Evolutionary conservation across 345 rosid genomes (phyloP).

Genomic region (Populus deltoides): DNA sequence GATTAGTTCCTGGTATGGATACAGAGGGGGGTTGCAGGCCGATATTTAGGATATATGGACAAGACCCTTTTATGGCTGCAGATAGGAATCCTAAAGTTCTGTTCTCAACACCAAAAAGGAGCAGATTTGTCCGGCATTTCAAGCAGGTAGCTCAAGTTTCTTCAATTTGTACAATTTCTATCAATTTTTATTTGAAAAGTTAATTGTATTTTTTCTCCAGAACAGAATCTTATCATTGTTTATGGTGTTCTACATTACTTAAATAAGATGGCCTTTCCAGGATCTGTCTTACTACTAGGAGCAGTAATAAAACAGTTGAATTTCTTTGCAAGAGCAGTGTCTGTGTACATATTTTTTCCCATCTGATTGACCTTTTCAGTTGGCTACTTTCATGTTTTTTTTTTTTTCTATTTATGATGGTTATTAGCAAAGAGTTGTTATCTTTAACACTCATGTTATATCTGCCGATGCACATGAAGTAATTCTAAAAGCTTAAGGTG

Average conservation of each 20-base stretch:
- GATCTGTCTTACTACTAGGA: neutral
- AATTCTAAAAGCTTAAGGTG: too few species aligned
- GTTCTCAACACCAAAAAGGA: conserved; percentile 59
- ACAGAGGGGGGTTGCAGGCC: conserved; percentile 73
- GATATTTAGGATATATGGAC: conserved; percentile 70
- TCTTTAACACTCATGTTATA: neutral
- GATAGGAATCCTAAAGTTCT: conserved; percentile 62
- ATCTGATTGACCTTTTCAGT: neutral
- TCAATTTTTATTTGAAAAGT: neutral
- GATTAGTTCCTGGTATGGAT: conserved; percentile 55
- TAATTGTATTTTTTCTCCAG: neutral
- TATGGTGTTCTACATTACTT: neutral
- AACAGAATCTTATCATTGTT: neutral
- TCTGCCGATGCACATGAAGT: neutral
- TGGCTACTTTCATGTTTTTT: neutral
- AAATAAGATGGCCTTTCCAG: neutral
- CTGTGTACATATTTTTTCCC: too few species aligned
- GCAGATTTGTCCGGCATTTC: conserved; percentile 50
- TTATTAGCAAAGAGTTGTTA: neutral
- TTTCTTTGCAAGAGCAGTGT: neutral
- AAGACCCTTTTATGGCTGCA: conserved; percentile 57
- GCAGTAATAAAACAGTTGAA: neutral
- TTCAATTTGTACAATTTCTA: conserved; percentile 7
- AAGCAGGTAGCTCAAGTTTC: conserved; percentile 50
- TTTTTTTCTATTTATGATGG: neutral